These are phyloP conservation scores for Rehmannia glutinosa DNA, from an alignment of 257 asterid species.

Conservation along the genomic window DNA sequence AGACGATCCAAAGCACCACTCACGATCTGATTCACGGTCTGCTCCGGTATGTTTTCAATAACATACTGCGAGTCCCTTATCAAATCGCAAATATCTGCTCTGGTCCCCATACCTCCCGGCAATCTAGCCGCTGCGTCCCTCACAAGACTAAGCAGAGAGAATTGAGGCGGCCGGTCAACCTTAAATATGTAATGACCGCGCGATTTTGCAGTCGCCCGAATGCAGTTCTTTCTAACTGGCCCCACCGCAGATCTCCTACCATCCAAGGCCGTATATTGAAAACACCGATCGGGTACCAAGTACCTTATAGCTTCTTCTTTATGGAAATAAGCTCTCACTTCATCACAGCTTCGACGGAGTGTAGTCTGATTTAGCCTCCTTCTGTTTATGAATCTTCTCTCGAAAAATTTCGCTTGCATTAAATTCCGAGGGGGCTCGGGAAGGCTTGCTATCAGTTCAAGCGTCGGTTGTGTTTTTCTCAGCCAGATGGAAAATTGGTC, in stretches of 20 bases:
- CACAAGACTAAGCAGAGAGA: constrained; percentile 74
- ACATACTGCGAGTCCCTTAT: constrained; percentile 84
- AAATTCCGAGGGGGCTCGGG: constrained; percentile 64
- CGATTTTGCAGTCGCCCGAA: constrained; percentile 90
- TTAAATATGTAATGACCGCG: constrained; percentile 83
- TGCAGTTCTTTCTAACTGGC: constrained; percentile 80
- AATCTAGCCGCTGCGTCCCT: too few species aligned
- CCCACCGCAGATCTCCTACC: constrained; percentile 82
- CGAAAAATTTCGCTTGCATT: constrained; percentile 57
- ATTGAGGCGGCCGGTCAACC: constrained; percentile 79
- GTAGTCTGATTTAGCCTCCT: constrained; percentile 80
- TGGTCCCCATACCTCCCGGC: constrained; percentile 89
- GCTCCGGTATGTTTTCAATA: too few species aligned
- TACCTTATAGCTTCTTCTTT: constrained; percentile 76
- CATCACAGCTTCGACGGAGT: constrained; percentile 66
- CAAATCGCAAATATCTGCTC: constrained; percentile 82
- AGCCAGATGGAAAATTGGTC: constrained; percentile 83
- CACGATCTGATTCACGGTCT: too few species aligned
- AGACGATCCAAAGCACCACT: too few species aligned
- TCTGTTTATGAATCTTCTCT: constrained; percentile 78
- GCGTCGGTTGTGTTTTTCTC: constrained; percentile 77
- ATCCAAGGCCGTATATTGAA: constrained; percentile 68
- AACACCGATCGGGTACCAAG: constrained; percentile 82
- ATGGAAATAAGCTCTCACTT: constrained; percentile 63
- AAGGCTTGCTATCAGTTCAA: constrained; percentile 75